A percentile compares a stretch with the other conserved stretches of the same genome.
phyloP scores from a whole-genome alignment of 805 yeast genomes.

The Tanozyma kutaoensis region DNA sequence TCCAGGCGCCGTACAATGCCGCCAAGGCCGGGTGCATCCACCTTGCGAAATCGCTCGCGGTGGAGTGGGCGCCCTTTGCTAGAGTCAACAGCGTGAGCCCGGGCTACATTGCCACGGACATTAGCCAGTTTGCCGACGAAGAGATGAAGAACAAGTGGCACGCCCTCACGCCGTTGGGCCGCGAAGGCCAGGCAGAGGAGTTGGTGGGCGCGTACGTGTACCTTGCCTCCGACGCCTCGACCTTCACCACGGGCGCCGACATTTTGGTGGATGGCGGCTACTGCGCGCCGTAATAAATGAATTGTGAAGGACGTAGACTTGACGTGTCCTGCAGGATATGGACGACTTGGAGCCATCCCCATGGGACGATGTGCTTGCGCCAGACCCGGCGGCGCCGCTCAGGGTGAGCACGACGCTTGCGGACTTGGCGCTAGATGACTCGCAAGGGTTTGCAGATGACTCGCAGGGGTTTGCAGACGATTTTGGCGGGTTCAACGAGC shows the following conservation, averaged over 20 bases:
- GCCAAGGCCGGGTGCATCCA: constrained; percentile 60
- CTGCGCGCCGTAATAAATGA: constrained; percentile 12
- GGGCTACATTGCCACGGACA: constrained; percentile 72
- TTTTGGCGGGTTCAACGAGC: no score
- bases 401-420: no score
- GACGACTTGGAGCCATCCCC: no score
- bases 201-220: constrained; percentile 70
- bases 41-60: constrained; percentile 33
- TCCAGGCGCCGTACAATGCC: constrained; percentile 77
- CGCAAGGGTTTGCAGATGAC: no score
- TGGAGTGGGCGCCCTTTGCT: constrained; percentile 85
- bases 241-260: constrained; percentile 71
- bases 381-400: no score
- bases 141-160: constrained; percentile 59
- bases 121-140: constrained; percentile 24
- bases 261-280: constrained; percentile 73
- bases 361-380: no score
- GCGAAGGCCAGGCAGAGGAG: constrained; percentile 64
- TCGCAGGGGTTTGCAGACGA: no score
- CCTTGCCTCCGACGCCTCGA: constrained; percentile 69
- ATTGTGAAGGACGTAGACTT: no score
- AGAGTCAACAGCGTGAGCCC: constrained; percentile 75
- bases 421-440: no score
- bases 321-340: no score
- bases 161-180: constrained; percentile 50